Percentiles rank a stretch among this genome's conserved stretches.
Evolutionary conservation across 345 rosid species (phyloP).

Genomic region (Eucalyptus rudis): DNA sequence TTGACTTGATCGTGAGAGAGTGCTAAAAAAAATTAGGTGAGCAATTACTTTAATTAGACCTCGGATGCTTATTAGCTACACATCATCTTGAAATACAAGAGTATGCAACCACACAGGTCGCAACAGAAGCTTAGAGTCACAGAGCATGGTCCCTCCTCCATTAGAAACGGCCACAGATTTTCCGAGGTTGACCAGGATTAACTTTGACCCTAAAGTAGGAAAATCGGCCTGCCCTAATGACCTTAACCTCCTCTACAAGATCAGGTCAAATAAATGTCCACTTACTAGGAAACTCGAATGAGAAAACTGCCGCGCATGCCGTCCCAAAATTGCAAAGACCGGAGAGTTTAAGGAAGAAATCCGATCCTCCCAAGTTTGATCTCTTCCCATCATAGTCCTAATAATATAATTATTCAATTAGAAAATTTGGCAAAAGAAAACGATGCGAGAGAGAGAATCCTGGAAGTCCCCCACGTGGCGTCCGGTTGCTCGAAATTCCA

Average conservation of each 20-base stretch:
- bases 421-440: not conserved
- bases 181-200: not conserved
- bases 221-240: not conserved
- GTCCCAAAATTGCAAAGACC: not conserved
- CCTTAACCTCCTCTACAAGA: not conserved
- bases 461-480: not conserved
- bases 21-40: not conserved
- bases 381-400: not conserved
- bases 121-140: not conserved
- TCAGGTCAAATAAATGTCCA: not conserved
- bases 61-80: not conserved
- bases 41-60: not conserved
- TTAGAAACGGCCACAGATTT: not conserved
- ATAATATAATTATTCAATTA: not conserved
- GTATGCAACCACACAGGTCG: not conserved
- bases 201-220: not conserved
- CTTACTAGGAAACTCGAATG: not conserved
- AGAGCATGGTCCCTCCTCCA: not conserved
- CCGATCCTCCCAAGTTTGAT: not conserved
- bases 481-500: not conserved
- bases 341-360: not conserved
- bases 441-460: not conserved
- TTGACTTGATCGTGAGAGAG: not conserved
- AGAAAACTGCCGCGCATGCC: not conserved
- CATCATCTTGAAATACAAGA: not conserved